A percentile compares a stretch with the other conserved stretches of the same genome.
phyloP scores from a whole-genome alignment of 129 eudicot genomes.

The Heracleum sosnowskyi region DNA sequence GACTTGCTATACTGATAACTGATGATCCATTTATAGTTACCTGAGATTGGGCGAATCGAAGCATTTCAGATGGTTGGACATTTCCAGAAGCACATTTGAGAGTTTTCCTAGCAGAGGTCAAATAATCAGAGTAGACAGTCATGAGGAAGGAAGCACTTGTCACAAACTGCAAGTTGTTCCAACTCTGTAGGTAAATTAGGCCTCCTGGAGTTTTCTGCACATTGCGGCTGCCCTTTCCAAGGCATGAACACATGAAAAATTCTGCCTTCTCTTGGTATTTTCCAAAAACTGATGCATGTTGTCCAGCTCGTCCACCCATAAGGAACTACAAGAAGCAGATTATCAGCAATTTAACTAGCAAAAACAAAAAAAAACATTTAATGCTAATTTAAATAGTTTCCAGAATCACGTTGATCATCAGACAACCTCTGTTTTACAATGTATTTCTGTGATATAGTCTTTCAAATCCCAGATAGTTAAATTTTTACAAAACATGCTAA shows the following conservation, averaged over 20 bases:
- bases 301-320: conserved; percentile 71
- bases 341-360: neutral
- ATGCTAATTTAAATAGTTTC: neutral
- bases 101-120: conserved; percentile 60
- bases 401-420: neutral
- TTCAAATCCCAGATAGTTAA: neutral
- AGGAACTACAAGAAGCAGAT: conserved; percentile 51
- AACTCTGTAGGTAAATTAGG: conserved; percentile 71
- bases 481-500: neutral
- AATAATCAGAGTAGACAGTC: conserved; percentile 80
- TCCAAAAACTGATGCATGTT: conserved; percentile 46
- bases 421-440: neutral
- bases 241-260: conserved; percentile 85
- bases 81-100: conserved; percentile 54
- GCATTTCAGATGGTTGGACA: conserved; percentile 68
- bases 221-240: conserved; percentile 65
- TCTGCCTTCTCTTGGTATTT: conserved; percentile 83
- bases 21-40: conserved; percentile 18
- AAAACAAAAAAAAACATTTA: neutral
- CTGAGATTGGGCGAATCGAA: conserved; percentile 77
- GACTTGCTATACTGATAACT: neutral
- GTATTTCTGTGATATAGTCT: too few relatives aligned
- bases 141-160: conserved; percentile 90
- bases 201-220: conserved; percentile 94
- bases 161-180: conserved; percentile 95